Evolutionary conservation across 768 basidiomycete species (phyloP), one percentile per base, ranked within the genome.

Genomic region (Pulveroboletus ravenelii): DNA sequence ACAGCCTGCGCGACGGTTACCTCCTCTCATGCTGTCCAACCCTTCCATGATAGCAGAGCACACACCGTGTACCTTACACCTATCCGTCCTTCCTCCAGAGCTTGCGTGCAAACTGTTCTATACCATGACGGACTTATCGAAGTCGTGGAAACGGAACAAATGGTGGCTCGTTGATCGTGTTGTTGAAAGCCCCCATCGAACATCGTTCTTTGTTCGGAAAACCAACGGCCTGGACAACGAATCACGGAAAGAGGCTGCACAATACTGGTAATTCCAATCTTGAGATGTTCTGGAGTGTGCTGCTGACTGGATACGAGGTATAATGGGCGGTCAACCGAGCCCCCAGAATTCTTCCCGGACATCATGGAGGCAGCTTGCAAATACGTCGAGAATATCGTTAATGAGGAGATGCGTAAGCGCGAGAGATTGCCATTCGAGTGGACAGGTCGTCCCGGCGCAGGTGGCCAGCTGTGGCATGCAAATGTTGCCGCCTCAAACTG

Each of bases 401-500:
- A 88, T 52, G 73, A 75, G 17, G 85, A 89, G 64, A 75, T 91
- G 68, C 72, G 66, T 53, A 81, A 77, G 61, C 76, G 88, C 45
- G 54, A 70, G 44, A 80, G 79, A 8, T 84, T 78, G 63, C 74
- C 77, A 3, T 68, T 85, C 5, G 90, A 92, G 66, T 92, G 87
- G 86, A 73, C 64, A 23, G 74, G 71, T 1, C 68, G 59, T 45
- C 38, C 17, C 47, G 54, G 57, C 30, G 14, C 53, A 14, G 55
- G 57, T 14, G 61, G 49, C 14, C 64, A 63, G 34, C 55, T 67
- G 8, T 92, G 90, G 89, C 74, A 79, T 47, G 90, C 89, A 1
- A 92, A 91, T 56, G 89, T 92, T 20, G 89, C 89, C 3, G 89
- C 89, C 1, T 81, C 89, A 3, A 92, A 92, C 58, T 85, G 89